phyloP scores from a whole-genome alignment of 495 filamentous ascomycete genomes.

The Choiromyces venosus region DNA sequence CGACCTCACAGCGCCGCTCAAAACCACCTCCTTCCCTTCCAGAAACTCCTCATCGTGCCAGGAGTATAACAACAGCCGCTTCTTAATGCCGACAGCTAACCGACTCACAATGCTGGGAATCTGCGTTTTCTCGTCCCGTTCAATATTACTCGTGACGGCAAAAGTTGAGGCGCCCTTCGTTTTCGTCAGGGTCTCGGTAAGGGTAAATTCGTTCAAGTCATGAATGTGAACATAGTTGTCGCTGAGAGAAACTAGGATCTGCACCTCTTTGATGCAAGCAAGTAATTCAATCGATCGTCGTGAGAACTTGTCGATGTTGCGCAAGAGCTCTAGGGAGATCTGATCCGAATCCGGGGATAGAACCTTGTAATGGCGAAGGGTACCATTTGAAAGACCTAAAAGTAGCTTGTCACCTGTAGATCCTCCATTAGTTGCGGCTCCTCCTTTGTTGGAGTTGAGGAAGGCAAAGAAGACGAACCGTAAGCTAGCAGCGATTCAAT shows the following conservation, averaged over 20 bases:
- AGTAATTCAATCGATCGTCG: slow-evolving; percentile 83
- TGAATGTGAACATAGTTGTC: slow-evolving; percentile 82
- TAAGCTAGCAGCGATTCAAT: slow-evolving; percentile 92
- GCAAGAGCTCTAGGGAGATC: slow-evolving; percentile 71
- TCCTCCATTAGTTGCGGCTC: neutral
- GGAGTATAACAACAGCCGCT: slow-evolving; percentile 81
- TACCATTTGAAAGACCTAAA: slow-evolving; percentile 83
- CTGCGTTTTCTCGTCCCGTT: slow-evolving; percentile 76
- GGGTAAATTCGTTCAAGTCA: slow-evolving; percentile 74
- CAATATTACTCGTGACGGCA: slow-evolving; percentile 88
- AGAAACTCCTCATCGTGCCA: slow-evolving; percentile 93
- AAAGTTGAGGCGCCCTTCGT: slow-evolving; percentile 86
- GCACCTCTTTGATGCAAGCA: slow-evolving; percentile 89
- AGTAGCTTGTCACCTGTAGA: slow-evolving; percentile 75
- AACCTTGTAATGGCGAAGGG: slow-evolving; percentile 82
- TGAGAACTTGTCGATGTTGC: slow-evolving; percentile 91
- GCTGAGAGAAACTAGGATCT: slow-evolving; percentile 79
- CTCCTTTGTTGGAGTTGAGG: neutral
- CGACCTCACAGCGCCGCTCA: slow-evolving; percentile 72
- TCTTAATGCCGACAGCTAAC: slow-evolving; percentile 85
- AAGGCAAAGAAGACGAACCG: slow-evolving; percentile 49
- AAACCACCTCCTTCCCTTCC: slow-evolving; percentile 67
- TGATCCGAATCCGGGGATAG: slow-evolving; percentile 52
- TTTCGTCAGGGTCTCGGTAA: slow-evolving; percentile 69
- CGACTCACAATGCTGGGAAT: slow-evolving; percentile 86